These are phyloP conservation scores for Coprinopsis marcescibilis DNA, from an alignment of 768 basidiomycete genomes.

Conservation along the genomic window DNA sequence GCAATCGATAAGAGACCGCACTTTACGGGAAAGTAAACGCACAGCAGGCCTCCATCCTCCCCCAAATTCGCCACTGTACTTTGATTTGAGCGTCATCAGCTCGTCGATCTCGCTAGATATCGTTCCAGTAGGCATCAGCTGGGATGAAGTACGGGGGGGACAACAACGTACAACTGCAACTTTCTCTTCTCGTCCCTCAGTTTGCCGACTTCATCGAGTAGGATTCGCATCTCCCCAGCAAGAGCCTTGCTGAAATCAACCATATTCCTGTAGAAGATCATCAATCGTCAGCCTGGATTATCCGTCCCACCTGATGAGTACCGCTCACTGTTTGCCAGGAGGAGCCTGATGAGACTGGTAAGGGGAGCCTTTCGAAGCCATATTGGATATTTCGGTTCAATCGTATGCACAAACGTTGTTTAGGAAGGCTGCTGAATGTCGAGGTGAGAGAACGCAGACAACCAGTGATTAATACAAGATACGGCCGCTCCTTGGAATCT, in stretches of 20 bases:
- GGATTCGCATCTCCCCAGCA: constrained; percentile 71
- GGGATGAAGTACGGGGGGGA: not conserved
- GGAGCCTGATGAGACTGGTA: constrained; percentile 9
- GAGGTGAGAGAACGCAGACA: no score
- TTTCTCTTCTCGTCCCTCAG: constrained; percentile 70
- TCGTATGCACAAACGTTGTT: no score
- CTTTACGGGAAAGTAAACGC: constrained; percentile 13
- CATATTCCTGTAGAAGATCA: constrained; percentile 24
- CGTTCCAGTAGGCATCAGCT: constrained; percentile 3
- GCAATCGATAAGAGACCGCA: not conserved
- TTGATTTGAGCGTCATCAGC: constrained; percentile 76
- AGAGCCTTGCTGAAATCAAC: constrained; percentile 83
- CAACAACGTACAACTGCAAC: constrained; percentile 64
- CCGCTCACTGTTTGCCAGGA: not conserved
- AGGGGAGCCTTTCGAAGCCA: constrained; percentile 7
- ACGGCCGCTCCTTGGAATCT: no score
- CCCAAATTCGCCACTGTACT: constrained; percentile 77
- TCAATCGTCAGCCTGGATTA: not conserved
- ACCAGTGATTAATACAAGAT: no score
- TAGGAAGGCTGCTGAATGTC: no score
- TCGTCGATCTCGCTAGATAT: constrained; percentile 81
- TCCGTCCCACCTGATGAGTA: not conserved
- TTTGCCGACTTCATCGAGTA: constrained; percentile 76
- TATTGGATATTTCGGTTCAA: no score
- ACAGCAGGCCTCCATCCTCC: constrained; percentile 74